These are phyloP conservation scores for Tinospora cordifolia DNA, from an alignment of 164 flowering plant genomes.

Conservation along the genomic window DNA sequence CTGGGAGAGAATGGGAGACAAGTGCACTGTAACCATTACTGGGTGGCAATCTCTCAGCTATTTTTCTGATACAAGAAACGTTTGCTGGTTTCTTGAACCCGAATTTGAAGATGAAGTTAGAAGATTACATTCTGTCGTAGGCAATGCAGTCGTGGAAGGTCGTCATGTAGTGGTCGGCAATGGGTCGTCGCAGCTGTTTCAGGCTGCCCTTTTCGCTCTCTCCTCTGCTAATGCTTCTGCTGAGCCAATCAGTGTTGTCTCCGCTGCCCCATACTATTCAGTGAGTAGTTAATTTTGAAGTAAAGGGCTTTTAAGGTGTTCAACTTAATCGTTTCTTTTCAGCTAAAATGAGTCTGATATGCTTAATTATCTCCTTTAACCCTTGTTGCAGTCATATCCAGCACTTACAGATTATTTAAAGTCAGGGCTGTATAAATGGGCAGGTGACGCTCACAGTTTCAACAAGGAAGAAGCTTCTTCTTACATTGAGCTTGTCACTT, in stretches of 20 bases:
- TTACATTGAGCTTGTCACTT: constrained; percentile 71
- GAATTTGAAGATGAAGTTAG: constrained; percentile 43
- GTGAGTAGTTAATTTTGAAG: constrained; percentile 32
- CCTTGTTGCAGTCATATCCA: constrained; percentile 64
- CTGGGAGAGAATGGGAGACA: constrained; percentile 60
- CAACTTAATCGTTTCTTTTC: not conserved
- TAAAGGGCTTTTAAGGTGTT: not conserved
- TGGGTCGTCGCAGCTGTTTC: constrained; percentile 75
- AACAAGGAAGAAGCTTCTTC: constrained; percentile 29
- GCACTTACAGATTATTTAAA: constrained; percentile 48
- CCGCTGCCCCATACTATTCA: constrained; percentile 73
- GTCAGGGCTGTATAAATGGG: constrained; percentile 74
- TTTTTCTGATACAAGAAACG: constrained; percentile 45
- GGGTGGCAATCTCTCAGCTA: constrained; percentile 77
- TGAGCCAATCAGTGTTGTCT: constrained; percentile 59
- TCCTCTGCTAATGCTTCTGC: constrained; percentile 24
- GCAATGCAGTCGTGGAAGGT: constrained; percentile 61
- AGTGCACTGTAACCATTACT: constrained; percentile 39
- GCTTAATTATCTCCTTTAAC: too few species aligned
- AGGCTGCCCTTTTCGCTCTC: constrained; percentile 73
- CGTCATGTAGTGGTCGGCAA: constrained; percentile 75
- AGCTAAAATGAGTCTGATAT: not conserved
- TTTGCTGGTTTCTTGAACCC: constrained; percentile 87
- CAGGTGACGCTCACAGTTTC: constrained; percentile 56
- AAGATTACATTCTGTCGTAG: constrained; percentile 55